These are phyloP conservation scores for Chloromonas sp. DNA, from an alignment of 163 green algal species.

Conservation along the genomic window DNA sequence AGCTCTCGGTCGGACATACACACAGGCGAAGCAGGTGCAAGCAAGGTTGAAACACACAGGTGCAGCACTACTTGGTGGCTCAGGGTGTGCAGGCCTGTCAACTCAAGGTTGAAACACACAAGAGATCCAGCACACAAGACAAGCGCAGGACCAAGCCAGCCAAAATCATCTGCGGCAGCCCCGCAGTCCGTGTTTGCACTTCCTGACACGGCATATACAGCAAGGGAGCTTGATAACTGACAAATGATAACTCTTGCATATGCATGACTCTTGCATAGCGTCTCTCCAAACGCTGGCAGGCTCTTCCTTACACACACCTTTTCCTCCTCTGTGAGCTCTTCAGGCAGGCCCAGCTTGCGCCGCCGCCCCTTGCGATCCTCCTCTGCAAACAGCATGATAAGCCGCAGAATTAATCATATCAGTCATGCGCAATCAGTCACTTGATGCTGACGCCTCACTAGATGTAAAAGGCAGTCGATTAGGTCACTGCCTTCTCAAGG, in stretches of 20 bases:
- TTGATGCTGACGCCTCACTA: too few species aligned
- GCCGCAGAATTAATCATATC: background rate
- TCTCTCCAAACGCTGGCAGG: too few species aligned
- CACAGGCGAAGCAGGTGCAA: background rate
- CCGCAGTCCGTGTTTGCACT: too few species aligned
- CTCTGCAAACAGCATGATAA: conserved; percentile 35
- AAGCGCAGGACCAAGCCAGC: too few species aligned
- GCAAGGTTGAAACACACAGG: background rate
- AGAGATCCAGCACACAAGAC: background rate
- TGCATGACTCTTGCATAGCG: too few species aligned
- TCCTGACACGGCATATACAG: too few species aligned
- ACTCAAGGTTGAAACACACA: background rate
- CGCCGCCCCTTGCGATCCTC: conserved; percentile 84
- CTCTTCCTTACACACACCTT: conserved; percentile 39
- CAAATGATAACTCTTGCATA: too few species aligned
- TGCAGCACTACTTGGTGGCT: background rate
- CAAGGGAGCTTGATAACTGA: too few species aligned
- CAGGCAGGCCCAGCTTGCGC: conserved; percentile 79
- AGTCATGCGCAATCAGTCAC: background rate
- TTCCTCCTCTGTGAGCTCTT: conserved; percentile 85
- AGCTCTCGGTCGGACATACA: background rate
- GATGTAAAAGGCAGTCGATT: too few species aligned
- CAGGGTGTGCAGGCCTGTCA: background rate
- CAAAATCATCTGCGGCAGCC: too few species aligned
- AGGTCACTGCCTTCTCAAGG: too few species aligned